Evolutionary conservation across 306 rosid genomes (phyloP).

Genomic region (Lupinus albus): DNA sequence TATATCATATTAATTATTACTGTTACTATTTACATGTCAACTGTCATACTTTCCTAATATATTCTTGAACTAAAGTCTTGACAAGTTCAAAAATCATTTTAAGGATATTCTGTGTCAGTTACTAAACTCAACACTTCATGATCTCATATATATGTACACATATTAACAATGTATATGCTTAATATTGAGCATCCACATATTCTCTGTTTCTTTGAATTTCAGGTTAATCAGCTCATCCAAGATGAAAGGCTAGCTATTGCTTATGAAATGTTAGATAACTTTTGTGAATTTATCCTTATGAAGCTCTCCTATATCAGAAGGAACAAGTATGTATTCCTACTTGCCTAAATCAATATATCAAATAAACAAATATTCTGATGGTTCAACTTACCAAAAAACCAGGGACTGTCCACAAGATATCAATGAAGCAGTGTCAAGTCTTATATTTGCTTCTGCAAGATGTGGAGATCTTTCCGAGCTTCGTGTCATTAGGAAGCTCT

Average conservation of each 20-base stretch:
- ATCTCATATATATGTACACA: no score
- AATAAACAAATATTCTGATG: background rate
- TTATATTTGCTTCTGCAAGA: constrained; percentile 86
- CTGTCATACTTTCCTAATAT: no score
- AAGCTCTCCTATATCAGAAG: constrained; percentile 64
- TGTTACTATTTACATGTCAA: no score
- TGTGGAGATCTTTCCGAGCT: constrained; percentile 91
- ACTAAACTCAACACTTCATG: no score
- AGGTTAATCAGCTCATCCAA: constrained; percentile 68
- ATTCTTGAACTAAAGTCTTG: no score
- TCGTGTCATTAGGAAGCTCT: constrained; percentile 66
- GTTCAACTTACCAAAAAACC: background rate
- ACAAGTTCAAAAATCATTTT: no score
- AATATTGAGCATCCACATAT: no score
- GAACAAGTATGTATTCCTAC: constrained; percentile 56
- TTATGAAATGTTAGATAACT: constrained; percentile 63
- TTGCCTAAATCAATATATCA: background rate
- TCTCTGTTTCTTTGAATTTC: background rate
- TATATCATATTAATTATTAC: background rate
- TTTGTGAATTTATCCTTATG: constrained; percentile 61
- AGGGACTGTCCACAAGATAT: constrained; percentile 77
- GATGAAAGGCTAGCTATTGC: constrained; percentile 53
- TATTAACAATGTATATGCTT: no score
- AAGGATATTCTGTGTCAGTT: no score
- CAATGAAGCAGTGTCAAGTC: constrained; percentile 83